A percentile compares a stretch with the other conserved stretches of the same genome.
Evolutionary conservation across 805 yeast genomes (phyloP).

Genomic region (Wickerhamomyces strasburgensis): DNA sequence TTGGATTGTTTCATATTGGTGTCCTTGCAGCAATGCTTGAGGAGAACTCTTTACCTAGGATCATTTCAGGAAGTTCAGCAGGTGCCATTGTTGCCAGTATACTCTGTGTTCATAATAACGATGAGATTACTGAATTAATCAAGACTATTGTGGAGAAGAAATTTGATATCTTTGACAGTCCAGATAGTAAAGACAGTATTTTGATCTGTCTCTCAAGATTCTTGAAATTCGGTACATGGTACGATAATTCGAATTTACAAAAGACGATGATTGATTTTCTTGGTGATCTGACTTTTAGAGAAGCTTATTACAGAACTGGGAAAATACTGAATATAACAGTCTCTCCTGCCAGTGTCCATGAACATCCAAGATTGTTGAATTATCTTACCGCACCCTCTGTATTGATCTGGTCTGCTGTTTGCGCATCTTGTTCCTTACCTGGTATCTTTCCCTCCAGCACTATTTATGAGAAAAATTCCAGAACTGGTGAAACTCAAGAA

Average conservation of each 20-base stretch:
- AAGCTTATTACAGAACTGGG: slow-evolving; percentile 92
- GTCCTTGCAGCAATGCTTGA: slow-evolving; percentile 77
- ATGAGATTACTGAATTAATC: slow-evolving; percentile 58
- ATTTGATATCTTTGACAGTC: slow-evolving; percentile 46
- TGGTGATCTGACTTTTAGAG: slow-evolving; percentile 89
- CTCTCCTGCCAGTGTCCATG: slow-evolving; percentile 85
- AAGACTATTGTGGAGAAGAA: slow-evolving; percentile 38
- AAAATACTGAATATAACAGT: slow-evolving; percentile 91
- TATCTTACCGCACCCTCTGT: slow-evolving; percentile 80
- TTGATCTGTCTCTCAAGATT: slow-evolving; percentile 51
- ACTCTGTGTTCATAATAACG: slow-evolving; percentile 72
- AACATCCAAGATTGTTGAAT: slow-evolving; percentile 80
- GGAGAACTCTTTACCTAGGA: slow-evolving; percentile 71
- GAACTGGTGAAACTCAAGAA: slow-evolving; percentile 65
- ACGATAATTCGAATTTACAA: slow-evolving; percentile 67
- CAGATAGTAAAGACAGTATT: slow-evolving; percentile 35
- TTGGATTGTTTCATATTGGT: slow-evolving; percentile 91
- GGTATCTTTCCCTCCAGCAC: slow-evolving; percentile 85
- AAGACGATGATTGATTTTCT: slow-evolving; percentile 71
- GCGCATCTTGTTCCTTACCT: slow-evolving; percentile 94
- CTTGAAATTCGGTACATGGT: slow-evolving; percentile 84
- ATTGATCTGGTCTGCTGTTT: slow-evolving; percentile 80
- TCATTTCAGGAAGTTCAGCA: slow-evolving; percentile 91
- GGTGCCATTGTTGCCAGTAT: slow-evolving; percentile 94
- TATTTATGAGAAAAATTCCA: slow-evolving; percentile 74